phyloP scores from a whole-genome alignment of 108 stramenopile genomes.

The Chaetoceros muelleri region DNA sequence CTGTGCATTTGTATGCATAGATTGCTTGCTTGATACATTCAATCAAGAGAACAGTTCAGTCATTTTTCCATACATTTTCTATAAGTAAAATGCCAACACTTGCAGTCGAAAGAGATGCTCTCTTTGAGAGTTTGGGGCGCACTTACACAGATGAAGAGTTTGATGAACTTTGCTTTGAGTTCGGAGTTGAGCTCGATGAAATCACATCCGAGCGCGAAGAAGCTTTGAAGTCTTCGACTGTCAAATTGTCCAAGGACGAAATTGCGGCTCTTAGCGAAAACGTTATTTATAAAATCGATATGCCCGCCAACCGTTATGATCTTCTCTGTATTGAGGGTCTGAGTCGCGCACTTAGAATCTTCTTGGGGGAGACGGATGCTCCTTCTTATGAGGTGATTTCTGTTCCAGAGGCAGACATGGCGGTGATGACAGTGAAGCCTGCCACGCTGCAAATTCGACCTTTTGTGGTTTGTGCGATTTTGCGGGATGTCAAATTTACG shows the following conservation, averaged over 20 bases:
- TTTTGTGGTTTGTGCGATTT: constrained; percentile 94
- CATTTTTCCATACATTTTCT: too few species aligned
- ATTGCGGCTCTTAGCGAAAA: constrained; percentile 38
- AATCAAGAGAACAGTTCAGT: too few species aligned
- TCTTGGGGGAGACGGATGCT: constrained; percentile 79
- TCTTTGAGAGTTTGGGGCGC: constrained; percentile 86
- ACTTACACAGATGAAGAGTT: constrained; percentile 97
- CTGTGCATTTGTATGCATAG: too few species aligned
- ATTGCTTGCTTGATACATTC: too few species aligned
- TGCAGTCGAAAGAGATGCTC: constrained; percentile 71
- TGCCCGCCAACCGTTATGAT: constrained; percentile 99
- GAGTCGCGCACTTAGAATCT: constrained; percentile 84
- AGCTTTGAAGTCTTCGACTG: constrained; percentile 60
- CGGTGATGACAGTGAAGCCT: constrained; percentile 72
- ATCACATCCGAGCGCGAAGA: constrained; percentile 89
- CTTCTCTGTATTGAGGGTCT: constrained; percentile 97
- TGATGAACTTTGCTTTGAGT: constrained; percentile 98
- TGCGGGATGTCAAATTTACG: constrained; percentile 87
- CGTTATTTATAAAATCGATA: constrained; percentile 97
- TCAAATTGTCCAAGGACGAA: constrained; percentile 46
- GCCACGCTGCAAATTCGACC: constrained; percentile 86
- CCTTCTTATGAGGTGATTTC: constrained; percentile 42
- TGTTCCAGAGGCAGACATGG: constrained; percentile 9
- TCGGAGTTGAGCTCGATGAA: constrained; percentile 98
- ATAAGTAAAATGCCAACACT: constrained; percentile 96